Base-by-base conservation (phyloP, 805 yeast species). In the Kurtzmaniella fragi region DNA sequence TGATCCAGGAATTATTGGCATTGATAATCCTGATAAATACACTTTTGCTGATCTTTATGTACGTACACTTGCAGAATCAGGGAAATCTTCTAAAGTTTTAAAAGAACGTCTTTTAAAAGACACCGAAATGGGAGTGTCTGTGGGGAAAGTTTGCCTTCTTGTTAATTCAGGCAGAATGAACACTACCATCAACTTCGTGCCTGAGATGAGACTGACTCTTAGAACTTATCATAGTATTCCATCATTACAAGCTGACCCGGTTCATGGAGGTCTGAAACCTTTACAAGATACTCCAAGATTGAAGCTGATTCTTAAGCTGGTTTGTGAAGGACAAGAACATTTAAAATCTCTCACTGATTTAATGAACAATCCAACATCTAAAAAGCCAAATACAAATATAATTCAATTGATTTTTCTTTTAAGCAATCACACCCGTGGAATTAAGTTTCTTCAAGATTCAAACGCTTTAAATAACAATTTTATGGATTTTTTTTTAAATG, bases 181-280 rank as follows among this genome's bases (percentile, higher is more conserved):
- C 65, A 91, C 99, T 2, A 91, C 98, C 2, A 82, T 91, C 38
- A 91, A 91, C 62, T 84, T 91, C 56, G 95, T 88, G 41, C 87
- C 95, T 16, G 97, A 89, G 54, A 91, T 91, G 98, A 82, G 88
- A 50, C 87, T 96, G 0, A 91, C 89, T 48, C 71, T 91, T 45
- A 73, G 99, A 53, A 90, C 97, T 0, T 91, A 85, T 56, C 97
- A 91, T 62, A 84, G 95, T 10, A 87, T 91, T 27, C 99, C 99
- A 1, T 79, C 89, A 9, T 67, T 91, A 32, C 97, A 91, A 57
- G 79, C 83, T 2, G 78, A 76, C 42, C 72, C 82, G 13, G 75
- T 70, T 38, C 53, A 62, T 53, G 71, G 60, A 26, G 49, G 70
- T 34, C 52, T 65, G 34, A 87, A 84, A 56, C 93, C 88, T 41